phyloP scores from a whole-genome alignment of 2,329 filamentous ascomycete species.

The Hymenoscyphus linearis region DNA sequence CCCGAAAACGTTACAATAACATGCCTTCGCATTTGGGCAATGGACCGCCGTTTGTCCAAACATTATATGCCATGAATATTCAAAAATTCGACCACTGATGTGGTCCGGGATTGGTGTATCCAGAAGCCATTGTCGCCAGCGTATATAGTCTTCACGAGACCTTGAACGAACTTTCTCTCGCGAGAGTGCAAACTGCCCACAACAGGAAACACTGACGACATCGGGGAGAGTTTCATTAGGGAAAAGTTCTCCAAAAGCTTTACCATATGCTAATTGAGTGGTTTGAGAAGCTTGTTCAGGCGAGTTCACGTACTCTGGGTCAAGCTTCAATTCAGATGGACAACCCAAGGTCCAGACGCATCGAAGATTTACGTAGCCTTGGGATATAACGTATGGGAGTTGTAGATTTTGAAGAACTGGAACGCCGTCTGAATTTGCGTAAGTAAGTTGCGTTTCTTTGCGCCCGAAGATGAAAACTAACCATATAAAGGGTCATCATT shows the following conservation, averaged over 20 bases:
- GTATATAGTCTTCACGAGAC: constrained; percentile 47
- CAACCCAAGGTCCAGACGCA: constrained; percentile 55
- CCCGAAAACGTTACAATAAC: constrained; percentile 64
- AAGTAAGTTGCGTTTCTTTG: neutral
- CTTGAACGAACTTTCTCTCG: constrained; percentile 43
- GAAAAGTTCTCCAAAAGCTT: constrained; percentile 40
- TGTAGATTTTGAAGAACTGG: constrained; percentile 44
- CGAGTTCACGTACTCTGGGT: constrained; percentile 33
- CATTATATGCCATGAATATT: constrained; percentile 61
- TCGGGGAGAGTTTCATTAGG: constrained; percentile 40
- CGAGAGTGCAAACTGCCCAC: constrained; percentile 58
- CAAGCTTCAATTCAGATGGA: constrained; percentile 39
- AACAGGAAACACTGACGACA: constrained; percentile 50
- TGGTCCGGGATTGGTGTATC: constrained; percentile 47
- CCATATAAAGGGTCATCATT: constrained; percentile 21
- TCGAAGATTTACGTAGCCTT: constrained; percentile 54
- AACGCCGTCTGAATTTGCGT: constrained; percentile 45
- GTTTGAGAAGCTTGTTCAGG: constrained; percentile 28
- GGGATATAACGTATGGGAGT: constrained; percentile 42
- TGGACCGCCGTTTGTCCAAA: constrained; percentile 52
- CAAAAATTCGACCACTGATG: constrained; percentile 53
- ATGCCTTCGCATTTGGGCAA: constrained; percentile 55
- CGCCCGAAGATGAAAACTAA: neutral
- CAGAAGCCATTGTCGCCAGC: constrained; percentile 54
- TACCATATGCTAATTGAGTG: constrained; percentile 37